phyloP scores from a whole-genome alignment of 2,329 filamentous ascomycete species.

The Endothia cerciana region DNA sequence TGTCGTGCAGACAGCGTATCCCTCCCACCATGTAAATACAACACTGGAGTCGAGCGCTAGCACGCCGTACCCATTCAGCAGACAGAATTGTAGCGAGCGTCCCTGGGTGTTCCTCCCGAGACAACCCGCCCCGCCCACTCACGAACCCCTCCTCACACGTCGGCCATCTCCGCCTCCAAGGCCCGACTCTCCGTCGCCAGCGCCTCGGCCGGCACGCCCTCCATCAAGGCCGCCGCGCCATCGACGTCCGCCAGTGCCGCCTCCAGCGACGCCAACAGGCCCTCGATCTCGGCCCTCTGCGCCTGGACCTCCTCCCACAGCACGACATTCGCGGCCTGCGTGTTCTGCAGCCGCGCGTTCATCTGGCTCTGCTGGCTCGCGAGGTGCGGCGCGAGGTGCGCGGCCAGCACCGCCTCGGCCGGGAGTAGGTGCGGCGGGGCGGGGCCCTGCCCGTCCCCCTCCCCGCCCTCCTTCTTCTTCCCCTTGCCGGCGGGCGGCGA shows the following conservation, averaged over 20 bases:
- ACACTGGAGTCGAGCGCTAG: neutral
- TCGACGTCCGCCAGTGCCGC: slow-evolving; percentile 57
- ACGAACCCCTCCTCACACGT: slow-evolving; percentile 18
- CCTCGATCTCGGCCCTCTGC: slow-evolving; percentile 60
- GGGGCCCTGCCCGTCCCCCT: slow-evolving; percentile 32
- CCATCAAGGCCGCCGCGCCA: slow-evolving; percentile 54
- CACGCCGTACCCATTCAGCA: neutral
- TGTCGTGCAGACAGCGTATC: slow-evolving; percentile 2
- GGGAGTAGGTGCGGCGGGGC: slow-evolving; percentile 55
- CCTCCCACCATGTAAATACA: neutral
- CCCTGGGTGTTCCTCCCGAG: no score
- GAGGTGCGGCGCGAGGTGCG: slow-evolving; percentile 59
- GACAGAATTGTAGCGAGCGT: neutral
- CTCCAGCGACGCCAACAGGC: slow-evolving; percentile 54
- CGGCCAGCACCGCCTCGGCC: slow-evolving; percentile 54
- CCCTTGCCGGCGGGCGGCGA: neutral
- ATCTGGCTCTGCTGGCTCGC: slow-evolving; percentile 58
- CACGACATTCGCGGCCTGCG: slow-evolving; percentile 59
- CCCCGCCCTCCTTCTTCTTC: slow-evolving; percentile 6
- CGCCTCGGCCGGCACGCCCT: slow-evolving; percentile 48
- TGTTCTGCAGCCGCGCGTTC: slow-evolving; percentile 60
- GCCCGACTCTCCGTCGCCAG: slow-evolving; percentile 54
- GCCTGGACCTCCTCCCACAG: slow-evolving; percentile 54
- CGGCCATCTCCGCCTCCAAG: slow-evolving; percentile 46
- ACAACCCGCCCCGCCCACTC: neutral